phyloP scores from a whole-genome alignment of 306 rosid genomes.

The Myrica gale region DNA sequence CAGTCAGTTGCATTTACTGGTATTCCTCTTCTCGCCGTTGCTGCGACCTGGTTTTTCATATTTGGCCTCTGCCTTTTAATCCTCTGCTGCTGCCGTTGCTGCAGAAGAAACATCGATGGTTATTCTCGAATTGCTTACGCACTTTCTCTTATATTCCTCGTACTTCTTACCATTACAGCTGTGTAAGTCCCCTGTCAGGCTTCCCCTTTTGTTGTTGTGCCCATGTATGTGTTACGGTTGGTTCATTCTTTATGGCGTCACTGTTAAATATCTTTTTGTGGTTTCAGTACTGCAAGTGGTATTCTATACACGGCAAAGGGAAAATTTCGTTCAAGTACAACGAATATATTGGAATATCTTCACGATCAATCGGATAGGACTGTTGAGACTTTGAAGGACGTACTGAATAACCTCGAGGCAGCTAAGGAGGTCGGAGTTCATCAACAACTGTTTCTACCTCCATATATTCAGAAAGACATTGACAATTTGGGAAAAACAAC shows the following conservation, averaged over 20 bases:
- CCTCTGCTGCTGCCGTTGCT: conserved; percentile 35
- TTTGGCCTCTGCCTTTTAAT: conserved; percentile 30
- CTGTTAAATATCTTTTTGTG: neutral
- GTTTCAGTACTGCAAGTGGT: conserved; percentile 24
- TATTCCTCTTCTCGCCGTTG: conserved; percentile 51
- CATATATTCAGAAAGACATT: conserved; percentile 17
- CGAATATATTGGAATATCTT: conserved; percentile 30
- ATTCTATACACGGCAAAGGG: conserved; percentile 27
- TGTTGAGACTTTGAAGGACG: conserved; percentile 31
- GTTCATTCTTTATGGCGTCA: neutral
- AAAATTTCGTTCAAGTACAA: conserved; percentile 20
- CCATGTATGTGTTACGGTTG: neutral
- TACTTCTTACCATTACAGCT: conserved; percentile 39
- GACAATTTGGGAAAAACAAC: conserved; percentile 20
- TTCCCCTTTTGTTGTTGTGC: neutral
- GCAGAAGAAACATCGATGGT: neutral
- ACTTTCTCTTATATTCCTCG: conserved; percentile 36
- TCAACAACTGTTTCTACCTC: conserved; percentile 32
- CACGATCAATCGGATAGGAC: conserved; percentile 33
- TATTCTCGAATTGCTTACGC: conserved; percentile 33
- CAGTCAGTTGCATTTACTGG: conserved; percentile 76
- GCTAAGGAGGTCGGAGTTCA: conserved; percentile 31
- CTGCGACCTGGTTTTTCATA: conserved; percentile 61
- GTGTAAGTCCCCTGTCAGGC: conserved; percentile 32
- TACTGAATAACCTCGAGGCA: conserved; percentile 31